Evolutionary conservation across 2,329 filamentous ascomycete genomes (phyloP).

Genomic region (Fusarium sp.): DNA sequence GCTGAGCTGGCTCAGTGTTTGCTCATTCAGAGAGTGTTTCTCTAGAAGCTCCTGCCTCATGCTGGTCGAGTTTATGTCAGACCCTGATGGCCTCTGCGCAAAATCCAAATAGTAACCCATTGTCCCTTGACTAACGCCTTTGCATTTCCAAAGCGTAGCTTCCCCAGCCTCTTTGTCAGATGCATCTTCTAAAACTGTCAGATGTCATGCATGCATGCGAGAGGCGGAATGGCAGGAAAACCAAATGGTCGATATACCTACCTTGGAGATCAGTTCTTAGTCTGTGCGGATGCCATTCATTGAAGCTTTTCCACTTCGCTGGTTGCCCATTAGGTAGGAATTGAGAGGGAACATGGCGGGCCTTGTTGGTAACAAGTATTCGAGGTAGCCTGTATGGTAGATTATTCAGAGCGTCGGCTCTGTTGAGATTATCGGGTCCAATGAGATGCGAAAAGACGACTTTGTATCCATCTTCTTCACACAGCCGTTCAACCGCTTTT

Average conservation of each 20-base stretch:
- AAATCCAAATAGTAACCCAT: slow-evolving; percentile 4
- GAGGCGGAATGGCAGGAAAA: too few relatives aligned
- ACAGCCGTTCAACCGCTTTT: neutral
- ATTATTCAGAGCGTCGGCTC: neutral
- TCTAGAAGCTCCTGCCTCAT: neutral
- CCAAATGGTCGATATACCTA: neutral
- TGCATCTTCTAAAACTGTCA: neutral
- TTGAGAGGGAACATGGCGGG: neutral
- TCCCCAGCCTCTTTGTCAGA: neutral
- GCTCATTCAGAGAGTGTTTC: neutral
- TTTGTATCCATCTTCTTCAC: neutral
- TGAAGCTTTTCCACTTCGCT: neutral
- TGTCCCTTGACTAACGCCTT: neutral
- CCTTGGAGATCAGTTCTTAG: neutral
- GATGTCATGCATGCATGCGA: neutral
- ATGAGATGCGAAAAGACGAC: slow-evolving; percentile 1
- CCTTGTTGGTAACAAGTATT: neutral
- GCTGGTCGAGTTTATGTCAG: neutral
- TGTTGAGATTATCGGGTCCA: neutral
- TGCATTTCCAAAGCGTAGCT: neutral
- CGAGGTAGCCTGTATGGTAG: neutral
- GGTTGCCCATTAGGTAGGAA: neutral
- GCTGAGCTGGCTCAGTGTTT: neutral
- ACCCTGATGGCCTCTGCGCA: neutral
- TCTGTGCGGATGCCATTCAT: neutral